Conservation (phyloP, 2,329 filamentous ascomycete species). For the Phaeosphaeria sp. region DNA sequence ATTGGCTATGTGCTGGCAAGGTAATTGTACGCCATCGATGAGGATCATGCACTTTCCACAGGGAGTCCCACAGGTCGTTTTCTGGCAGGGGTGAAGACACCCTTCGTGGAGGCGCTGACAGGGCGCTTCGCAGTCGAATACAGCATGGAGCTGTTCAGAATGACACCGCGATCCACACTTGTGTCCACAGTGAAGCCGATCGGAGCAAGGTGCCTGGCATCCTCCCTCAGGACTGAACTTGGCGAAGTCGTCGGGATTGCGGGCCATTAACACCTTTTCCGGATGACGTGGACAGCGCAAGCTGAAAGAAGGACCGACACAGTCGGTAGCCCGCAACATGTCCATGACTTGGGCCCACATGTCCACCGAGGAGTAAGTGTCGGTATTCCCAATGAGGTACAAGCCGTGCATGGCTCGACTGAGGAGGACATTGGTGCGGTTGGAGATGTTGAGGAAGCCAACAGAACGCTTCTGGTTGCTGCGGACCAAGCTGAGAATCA, state of each 20-base stretch:
- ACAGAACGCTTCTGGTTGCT: constrained; percentile 66
- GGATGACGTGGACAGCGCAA: constrained; percentile 41
- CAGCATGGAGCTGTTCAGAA: constrained; percentile 36
- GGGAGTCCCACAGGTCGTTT: constrained; percentile 34
- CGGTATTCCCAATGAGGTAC: constrained; percentile 72
- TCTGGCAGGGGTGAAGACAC: constrained; percentile 40
- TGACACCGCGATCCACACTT: constrained; percentile 38
- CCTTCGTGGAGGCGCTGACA: constrained; percentile 28
- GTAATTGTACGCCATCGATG: constrained; percentile 29
- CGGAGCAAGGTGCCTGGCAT: constrained; percentile 28
- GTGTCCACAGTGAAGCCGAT: constrained; percentile 40
- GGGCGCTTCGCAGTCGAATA: constrained; percentile 30
- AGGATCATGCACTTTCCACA: constrained; percentile 31
- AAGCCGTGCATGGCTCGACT: constrained; percentile 73
- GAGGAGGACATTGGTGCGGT: constrained; percentile 74
- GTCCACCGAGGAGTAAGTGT: constrained; percentile 61
- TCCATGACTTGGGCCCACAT: constrained; percentile 70
- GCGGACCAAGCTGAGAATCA: constrained; percentile 74
- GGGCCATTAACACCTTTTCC: constrained; percentile 30
- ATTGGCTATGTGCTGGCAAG: constrained; percentile 33
- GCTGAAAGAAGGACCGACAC: constrained; percentile 21
- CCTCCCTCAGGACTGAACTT: constrained; percentile 41
- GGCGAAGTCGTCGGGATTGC: constrained; percentile 36
- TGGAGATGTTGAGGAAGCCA: constrained; percentile 71
- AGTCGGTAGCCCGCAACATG: constrained; percentile 52